Conservation (phyloP, 805 yeast genomes). For the Lachancea kluyveri region DNA sequence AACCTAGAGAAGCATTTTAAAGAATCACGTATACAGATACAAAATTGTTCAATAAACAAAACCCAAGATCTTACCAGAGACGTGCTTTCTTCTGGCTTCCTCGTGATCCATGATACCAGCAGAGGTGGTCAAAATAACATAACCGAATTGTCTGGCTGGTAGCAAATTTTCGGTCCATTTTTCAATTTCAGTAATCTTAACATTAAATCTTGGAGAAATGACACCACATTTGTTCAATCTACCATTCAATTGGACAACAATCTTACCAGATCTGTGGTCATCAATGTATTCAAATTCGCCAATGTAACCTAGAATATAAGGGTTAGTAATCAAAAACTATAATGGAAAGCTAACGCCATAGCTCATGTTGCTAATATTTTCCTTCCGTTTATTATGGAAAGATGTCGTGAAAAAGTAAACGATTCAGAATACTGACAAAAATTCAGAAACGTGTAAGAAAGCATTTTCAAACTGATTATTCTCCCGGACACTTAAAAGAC, state of each 20-base stretch:
- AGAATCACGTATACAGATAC: too few relatives aligned
- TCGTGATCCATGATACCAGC: conserved; percentile 99
- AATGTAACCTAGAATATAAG: conserved; percentile 55
- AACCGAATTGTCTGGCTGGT: conserved; percentile 99
- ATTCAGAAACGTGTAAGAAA: conserved; percentile 59
- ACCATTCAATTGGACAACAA: conserved; percentile 93
- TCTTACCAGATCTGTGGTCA: conserved; percentile 98
- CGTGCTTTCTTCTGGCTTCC: conserved; percentile 99
- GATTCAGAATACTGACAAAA: conserved; percentile 33
- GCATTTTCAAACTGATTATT: conserved; percentile 48
- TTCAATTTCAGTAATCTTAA: conserved; percentile 89
- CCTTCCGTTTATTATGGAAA: too few relatives aligned
- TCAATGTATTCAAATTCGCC: conserved; percentile 98
- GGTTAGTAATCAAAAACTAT: too few relatives aligned
- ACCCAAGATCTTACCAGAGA: conserved; percentile 96
- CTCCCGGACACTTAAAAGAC: conserved; percentile 98
- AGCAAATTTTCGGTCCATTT: conserved; percentile 97
- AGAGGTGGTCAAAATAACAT: conserved; percentile 94
- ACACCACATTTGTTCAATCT: conserved; percentile 99
- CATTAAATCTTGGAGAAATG: conserved; percentile 97
- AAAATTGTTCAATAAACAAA: conserved; percentile 51
- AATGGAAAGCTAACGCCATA: too few relatives aligned
- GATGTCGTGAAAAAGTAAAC: conserved; percentile 68
- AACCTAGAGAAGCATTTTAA: too few relatives aligned
- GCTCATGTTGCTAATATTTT: too few relatives aligned